Percentiles rank a stretch among this genome's conserved stretches.
Evolutionary conservation across 164 flowering plant species (phyloP).

Genomic region (Platanus orientalis): DNA sequence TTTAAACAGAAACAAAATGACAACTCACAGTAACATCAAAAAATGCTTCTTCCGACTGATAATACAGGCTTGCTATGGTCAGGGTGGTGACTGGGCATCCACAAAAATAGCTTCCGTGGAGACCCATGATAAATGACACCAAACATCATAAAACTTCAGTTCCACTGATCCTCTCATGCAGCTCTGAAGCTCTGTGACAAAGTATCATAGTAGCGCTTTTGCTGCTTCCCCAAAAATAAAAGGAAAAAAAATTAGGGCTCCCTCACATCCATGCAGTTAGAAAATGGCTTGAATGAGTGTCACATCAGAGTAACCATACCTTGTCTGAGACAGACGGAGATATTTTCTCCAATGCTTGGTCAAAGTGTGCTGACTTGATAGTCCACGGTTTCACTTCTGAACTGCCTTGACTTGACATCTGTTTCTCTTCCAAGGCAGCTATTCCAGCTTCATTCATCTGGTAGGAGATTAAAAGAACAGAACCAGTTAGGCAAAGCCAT

Average conservation of each 20-base stretch:
- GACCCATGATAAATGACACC: no score
- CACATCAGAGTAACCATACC: conserved; percentile 28
- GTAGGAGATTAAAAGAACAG: background rate
- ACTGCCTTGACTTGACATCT: conserved; percentile 2
- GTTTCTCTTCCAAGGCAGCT: no score
- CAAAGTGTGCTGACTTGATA: conserved; percentile 62
- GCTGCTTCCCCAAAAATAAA: conserved; percentile 25
- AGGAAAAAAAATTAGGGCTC: background rate
- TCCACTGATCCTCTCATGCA: conserved; percentile 22
- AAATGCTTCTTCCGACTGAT: no score
- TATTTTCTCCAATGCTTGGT: conserved; percentile 47
- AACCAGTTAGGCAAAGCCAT: background rate
- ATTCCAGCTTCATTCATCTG: no score
- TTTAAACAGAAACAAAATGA: no score
- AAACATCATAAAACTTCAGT: background rate
- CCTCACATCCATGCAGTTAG: background rate
- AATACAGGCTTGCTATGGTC: no score
- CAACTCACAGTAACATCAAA: no score
- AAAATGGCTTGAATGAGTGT: no score
- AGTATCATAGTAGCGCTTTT: conserved; percentile 29
- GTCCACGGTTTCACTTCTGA: conserved; percentile 24
- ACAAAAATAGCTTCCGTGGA: no score
- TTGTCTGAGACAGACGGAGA: conserved; percentile 63
- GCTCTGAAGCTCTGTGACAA: conserved; percentile 31
- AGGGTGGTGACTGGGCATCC: no score